These are phyloP conservation scores for Prunus campanulata DNA, from an alignment of 306 rosid genomes.

Conservation along the genomic window DNA sequence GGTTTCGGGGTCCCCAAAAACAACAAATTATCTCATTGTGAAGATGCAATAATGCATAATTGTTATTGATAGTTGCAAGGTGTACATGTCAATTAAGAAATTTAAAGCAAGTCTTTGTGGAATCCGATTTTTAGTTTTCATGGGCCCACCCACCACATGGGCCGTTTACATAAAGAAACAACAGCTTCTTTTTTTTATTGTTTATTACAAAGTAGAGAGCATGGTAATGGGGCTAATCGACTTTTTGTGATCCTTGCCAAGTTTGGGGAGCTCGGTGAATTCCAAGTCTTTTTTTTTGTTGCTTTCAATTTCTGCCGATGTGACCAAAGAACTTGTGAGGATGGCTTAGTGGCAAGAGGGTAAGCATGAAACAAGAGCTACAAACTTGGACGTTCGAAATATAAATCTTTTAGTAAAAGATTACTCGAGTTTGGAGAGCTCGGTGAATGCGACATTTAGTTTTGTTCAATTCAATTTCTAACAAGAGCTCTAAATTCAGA, in stretches of 20 bases:
- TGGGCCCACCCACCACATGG: constrained; percentile 87
- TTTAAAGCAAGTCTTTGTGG: constrained; percentile 63
- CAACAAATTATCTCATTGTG: constrained; percentile 64
- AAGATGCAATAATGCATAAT: constrained; percentile 73
- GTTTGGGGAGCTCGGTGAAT: constrained; percentile 18
- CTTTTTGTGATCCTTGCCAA: constrained; percentile 34
- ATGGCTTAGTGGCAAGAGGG: not conserved
- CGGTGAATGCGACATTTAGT: too few relatives aligned
- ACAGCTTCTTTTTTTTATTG: constrained; percentile 11
- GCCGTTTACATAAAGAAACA: constrained; percentile 50
- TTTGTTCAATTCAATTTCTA: too few relatives aligned
- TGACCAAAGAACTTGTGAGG: not conserved
- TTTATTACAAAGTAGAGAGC: constrained; percentile 16
- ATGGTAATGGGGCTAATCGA: constrained; percentile 27
- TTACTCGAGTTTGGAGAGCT: too few relatives aligned
- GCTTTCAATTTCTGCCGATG: not conserved
- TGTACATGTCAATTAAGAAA: constrained; percentile 75
- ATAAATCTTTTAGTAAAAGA: not conserved
- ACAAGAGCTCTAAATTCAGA: too few relatives aligned
- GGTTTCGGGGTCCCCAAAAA: constrained; percentile 65
- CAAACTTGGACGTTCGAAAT: not conserved
- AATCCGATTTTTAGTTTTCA: constrained; percentile 61
- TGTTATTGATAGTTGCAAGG: constrained; percentile 57
- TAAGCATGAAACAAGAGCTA: not conserved
- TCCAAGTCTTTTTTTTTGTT: not conserved